Base-by-base conservation (phyloP, 345 rosid species). In the Gossypium stocksii region DNA sequence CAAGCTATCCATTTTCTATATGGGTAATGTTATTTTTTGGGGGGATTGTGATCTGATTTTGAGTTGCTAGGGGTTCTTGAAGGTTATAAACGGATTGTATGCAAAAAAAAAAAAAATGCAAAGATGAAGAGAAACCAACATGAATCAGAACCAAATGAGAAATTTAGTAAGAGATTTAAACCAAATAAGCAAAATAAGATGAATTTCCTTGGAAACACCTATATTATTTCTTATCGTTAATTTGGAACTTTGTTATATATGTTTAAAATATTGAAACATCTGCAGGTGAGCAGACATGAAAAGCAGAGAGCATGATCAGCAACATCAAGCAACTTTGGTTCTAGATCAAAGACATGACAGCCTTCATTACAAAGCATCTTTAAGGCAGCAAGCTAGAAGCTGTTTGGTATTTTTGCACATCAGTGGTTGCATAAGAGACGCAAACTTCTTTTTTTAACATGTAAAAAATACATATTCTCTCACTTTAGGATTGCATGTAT, bases 361-460 rank as follows among this genome's bases (percentile, higher is more conserved):
- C 98, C 98, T 29, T 89, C 95, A n/a, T 81, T 94, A 10, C 77
- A 87, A 77, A 94, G 95, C 93, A 94, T 92, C 83, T 86, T 88
- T 8, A 97, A 94, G 80, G 88, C 90, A 69, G 81, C 84, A 71
- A 86, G 79, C 82, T 88, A 41, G 85, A 56, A 23, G 77, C 68
- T 77, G 78, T 54, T 60, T 58, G 22, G 9, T 41, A 16, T 52
- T 51, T 59, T 58, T 22, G 22, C 60, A 44, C 70, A 74, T 20
- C 22, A 56, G 20, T 20, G 2, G 60, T 2, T 49, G 16, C 61
- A 23, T 10, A n/a, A 73, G 68, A 60, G 59, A 73, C 2, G 43
- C 43, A 48, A 70, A 54, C 51, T 64, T 8, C 69, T 22, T 67
- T 29, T 25, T 49, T 67, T 34, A 70, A 72, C 71, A 63, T 49